Evolutionary conservation across 2,329 filamentous ascomycete genomes (phyloP).

Genomic region (Bipolaris gigantea): DNA sequence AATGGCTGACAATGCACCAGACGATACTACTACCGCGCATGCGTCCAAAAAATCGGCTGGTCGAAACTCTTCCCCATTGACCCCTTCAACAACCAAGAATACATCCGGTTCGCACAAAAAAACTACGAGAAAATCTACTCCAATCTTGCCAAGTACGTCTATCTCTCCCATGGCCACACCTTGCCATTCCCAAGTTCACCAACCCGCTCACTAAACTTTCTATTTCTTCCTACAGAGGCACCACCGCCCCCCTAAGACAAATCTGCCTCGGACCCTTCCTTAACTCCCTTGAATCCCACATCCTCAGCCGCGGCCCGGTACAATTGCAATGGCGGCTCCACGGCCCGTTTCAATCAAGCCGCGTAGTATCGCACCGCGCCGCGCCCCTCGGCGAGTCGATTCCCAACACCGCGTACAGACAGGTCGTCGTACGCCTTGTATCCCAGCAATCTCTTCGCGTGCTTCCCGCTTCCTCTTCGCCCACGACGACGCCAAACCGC

Average conservation of each 20-base stretch:
- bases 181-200: no score
- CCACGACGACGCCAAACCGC: not conserved
- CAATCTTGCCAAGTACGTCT: slow-evolving; percentile 55
- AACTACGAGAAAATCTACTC: slow-evolving; percentile 65
- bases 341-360: slow-evolving; percentile 42
- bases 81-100: slow-evolving; percentile 8
- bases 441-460: slow-evolving; percentile 23
- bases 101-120: slow-evolving; percentile 52
- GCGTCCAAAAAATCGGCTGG: slow-evolving; percentile 18
- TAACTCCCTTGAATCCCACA: slow-evolving; percentile 55
- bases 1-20: slow-evolving; percentile 10
- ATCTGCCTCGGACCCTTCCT: slow-evolving; percentile 60
- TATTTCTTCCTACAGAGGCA: slow-evolving; percentile 17
- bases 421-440: slow-evolving; percentile 32
- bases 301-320: slow-evolving; percentile 56
- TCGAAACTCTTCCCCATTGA: slow-evolving; percentile 19
- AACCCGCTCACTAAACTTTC: slow-evolving; percentile 9
- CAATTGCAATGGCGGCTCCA: slow-evolving; percentile 50
- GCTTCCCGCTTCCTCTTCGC: not conserved
- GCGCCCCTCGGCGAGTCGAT: slow-evolving; percentile 46
- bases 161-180: not conserved
- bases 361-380: slow-evolving; percentile 60
- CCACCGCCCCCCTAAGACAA: slow-evolving; percentile 31
- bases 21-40: slow-evolving; percentile 20
- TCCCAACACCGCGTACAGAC: slow-evolving; percentile 28